These are phyloP conservation scores for Cyclanthera cordifolia DNA, from an alignment of 306 rosid species.

Conservation along the genomic window DNA sequence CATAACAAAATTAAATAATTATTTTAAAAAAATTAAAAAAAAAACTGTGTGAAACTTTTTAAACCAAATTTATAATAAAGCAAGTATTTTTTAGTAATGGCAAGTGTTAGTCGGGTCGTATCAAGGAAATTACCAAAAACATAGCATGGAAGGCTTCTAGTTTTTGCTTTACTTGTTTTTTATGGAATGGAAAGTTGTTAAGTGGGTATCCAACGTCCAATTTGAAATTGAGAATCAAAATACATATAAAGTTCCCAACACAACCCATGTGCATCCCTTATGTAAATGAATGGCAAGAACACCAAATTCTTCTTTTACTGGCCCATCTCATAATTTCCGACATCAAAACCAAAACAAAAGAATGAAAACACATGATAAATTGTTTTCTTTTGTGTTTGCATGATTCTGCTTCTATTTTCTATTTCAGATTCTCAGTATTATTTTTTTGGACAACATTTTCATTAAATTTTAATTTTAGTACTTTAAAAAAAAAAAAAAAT, in stretches of 20 bases:
- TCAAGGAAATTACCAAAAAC: not conserved
- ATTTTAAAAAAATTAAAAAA: no score
- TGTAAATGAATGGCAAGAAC: not conserved
- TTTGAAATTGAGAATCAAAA: not conserved
- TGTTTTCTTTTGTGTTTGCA: not conserved
- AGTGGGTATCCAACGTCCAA: constrained; percentile 6
- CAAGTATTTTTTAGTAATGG: no score
- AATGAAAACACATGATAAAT: not conserved
- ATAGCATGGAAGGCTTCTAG: not conserved
- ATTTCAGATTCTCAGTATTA: no score
- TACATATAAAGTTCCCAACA: not conserved
- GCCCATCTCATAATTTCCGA: not conserved
- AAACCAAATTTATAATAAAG: no score
- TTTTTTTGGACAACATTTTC: not conserved
- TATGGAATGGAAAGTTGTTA: not conserved
- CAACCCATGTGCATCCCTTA: constrained; percentile 4
- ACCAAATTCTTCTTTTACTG: not conserved
- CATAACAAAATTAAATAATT: no score
- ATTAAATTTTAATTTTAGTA: no score
- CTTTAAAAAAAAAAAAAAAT: no score
- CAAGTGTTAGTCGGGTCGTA: no score
- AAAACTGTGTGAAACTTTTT: no score
- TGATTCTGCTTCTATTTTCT: not conserved
- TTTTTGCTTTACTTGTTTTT: not conserved
- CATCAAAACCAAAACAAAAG: not conserved